Evolutionary conservation across 805 yeast species (phyloP).

Genomic region (Yarrowia osloensis): DNA sequence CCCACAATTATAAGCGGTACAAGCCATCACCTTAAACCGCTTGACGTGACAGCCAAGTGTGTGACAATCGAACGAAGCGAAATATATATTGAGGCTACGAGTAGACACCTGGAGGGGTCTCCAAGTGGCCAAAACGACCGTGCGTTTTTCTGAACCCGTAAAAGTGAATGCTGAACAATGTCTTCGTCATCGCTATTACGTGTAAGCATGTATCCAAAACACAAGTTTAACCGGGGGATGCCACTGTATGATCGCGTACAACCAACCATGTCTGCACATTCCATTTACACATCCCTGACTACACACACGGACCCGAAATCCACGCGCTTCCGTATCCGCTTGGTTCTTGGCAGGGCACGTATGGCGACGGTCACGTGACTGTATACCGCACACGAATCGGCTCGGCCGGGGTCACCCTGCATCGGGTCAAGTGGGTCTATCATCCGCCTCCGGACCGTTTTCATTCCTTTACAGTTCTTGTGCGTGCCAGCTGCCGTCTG

Average conservation of each 20-base stretch:
- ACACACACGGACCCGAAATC: too few relatives aligned
- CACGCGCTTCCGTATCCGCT: conserved; percentile 5
- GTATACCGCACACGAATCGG: neutral
- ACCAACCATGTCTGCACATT: too few relatives aligned
- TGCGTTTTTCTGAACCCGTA: too few relatives aligned
- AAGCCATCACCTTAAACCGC: neutral
- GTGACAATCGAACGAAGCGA: too few relatives aligned
- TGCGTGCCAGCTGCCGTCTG: conserved; percentile 5
- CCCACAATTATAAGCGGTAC: conserved; percentile 1
- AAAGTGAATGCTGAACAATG: too few relatives aligned
- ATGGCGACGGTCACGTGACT: neutral
- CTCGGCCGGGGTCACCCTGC: conserved; percentile 14
- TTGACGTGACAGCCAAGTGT: neutral
- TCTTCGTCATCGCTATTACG: too few relatives aligned
- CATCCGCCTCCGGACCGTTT: conserved; percentile 26
- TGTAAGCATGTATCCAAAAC: neutral
- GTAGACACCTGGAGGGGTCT: too few relatives aligned
- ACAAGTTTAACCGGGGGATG: neutral
- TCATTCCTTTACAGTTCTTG: neutral
- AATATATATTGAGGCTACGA: too few relatives aligned
- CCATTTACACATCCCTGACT: too few relatives aligned
- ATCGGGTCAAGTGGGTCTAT: conserved; percentile 1
- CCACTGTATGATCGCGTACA: too few relatives aligned
- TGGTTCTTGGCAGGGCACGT: neutral
- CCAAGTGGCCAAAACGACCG: too few relatives aligned